Base-by-base conservation (phyloP, 2,329 filamentous ascomycete species). In the Biscogniauxia marginata region DNA sequence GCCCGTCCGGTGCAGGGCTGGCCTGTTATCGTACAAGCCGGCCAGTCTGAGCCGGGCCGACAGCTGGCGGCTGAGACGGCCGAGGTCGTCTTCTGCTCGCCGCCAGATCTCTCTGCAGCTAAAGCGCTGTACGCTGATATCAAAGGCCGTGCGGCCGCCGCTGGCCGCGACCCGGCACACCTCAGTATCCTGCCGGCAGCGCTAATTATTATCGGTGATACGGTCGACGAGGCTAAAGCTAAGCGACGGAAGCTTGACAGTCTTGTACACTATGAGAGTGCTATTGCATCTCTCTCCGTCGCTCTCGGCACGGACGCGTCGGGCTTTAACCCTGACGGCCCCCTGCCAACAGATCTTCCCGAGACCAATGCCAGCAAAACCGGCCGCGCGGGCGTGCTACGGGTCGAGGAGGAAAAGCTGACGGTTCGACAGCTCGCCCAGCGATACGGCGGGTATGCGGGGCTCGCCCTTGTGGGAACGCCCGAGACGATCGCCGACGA, bases 361-460 rank as follows among this genome's bases (percentile, higher is more conserved):
- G 79, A 82, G 49, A 83, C 79, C 0, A 83, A 83, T 57, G 79
- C 77, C 1, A 83, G 79, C 71, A 81, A 82, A 65, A 79, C 78
- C 0, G 64, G 71, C 9, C 74, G 78, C 1, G 79, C 72, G 6
- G 65, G 70, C 0, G 76, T 78, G 7, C n/a, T 81, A 2, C 75
- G 72, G 56, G 67, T 83, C 2, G 79, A 68, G 47, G 63, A 73
- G 1, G 79, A 82, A 55, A 72, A 72, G 0, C 61, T 83, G 50
- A 82, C 78, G 0, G 76, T 83, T 2, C 71, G 78, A 5, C 81
- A 83, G 63, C 74, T 83, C 20, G 80, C 80, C 0, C 73, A 78
- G 61, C 73, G 80, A 3, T 76, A 74, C 46, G 79, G 79, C 4
- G 79, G 79, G 0, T 81, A 79, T 57, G 71, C 76, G 0, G 80